A percentile compares a stretch with the other conserved stretches of the same genome.
Evolutionary conservation across 257 asterid species (phyloP).

Genomic region (Solanum lycopersicoides): DNA sequence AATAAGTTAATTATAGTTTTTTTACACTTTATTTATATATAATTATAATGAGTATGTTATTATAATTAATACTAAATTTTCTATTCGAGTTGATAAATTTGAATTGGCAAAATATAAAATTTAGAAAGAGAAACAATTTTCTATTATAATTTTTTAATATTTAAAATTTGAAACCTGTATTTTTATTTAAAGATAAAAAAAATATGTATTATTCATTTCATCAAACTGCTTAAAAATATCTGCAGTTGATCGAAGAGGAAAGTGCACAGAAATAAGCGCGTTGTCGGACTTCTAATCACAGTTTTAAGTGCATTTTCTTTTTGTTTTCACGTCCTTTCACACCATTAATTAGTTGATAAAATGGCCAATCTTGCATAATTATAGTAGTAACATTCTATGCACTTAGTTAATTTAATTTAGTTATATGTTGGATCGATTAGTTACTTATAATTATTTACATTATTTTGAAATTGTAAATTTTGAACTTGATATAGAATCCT

Average conservation of each 20-base stretch:
- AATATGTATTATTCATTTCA: not conserved
- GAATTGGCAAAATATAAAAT: not conserved
- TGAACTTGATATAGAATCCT: not conserved
- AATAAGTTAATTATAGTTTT: too few species aligned
- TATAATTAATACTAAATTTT: not conserved
- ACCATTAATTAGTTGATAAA: not conserved
- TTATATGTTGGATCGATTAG: not conserved
- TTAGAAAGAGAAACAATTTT: too few species aligned
- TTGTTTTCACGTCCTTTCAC: conserved; percentile 8
- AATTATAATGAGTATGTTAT: not conserved
- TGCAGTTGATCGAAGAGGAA: not conserved
- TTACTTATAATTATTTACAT: not conserved
- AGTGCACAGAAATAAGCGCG: not conserved
- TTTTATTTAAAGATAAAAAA: not conserved
- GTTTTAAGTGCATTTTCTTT: not conserved
- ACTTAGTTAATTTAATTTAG: not conserved
- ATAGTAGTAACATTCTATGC: not conserved
- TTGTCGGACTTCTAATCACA: conserved; percentile 5
- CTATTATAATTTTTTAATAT: not conserved
- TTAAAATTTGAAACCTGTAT: not conserved
- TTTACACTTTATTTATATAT: not conserved
- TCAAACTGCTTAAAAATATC: not conserved
- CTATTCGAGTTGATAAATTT: not conserved
- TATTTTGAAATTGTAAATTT: not conserved
- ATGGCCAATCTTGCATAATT: not conserved